Base-by-base conservation (phyloP, 1,284 basidiomycete genomes). In the Puccinia polysora region DNA sequence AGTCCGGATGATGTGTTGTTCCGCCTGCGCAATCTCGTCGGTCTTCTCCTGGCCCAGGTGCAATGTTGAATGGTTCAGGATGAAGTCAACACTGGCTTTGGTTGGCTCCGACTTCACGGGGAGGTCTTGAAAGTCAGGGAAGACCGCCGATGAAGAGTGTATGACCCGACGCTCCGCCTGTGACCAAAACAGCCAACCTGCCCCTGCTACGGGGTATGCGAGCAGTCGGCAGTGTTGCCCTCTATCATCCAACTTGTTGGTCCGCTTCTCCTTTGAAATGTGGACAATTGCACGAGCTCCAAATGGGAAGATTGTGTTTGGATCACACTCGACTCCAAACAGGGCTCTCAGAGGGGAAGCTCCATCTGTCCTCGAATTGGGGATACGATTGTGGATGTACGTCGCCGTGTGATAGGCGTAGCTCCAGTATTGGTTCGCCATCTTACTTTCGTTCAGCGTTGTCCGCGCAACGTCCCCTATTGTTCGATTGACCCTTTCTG, bases 321-420 rank as follows among this genome's bases (percentile, higher is more conserved):
- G 62, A 20, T 65, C 23, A 2, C 10, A 5, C 5, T 52, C 32
- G 3, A 52, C 25, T 0, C 34, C 20, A 23, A 43, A 52, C 25
- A 65, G 30, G 12, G n/a, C 3, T 28, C 3, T 14, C 1, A 50
- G 18, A 8, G 62, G 62, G 3, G 18, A n/a, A 7, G 7, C 8
- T 4, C 2, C 12, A 49, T 12, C 5, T 1, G 40, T 23, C n/a
- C 47, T 30, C 1, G 20, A 18, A 30, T 68, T 68, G 8, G 65
- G 65, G 3, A 68, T 47, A 14, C 65, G 2, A 36, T 68, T 68
- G 20, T 68, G 52, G 1, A 68, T 47, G n/a, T 68, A 36, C 2
- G 18, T 28, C 0, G 65, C 53, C 0, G 38, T 15, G 0, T n/a
- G 7, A 20, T 68, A 68, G 1, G 65, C 38, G n/a, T 55, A 47